These are phyloP conservation scores for Pinus albicaulis DNA, from an alignment of 75 land plant genomes.

Conservation along the genomic window DNA sequence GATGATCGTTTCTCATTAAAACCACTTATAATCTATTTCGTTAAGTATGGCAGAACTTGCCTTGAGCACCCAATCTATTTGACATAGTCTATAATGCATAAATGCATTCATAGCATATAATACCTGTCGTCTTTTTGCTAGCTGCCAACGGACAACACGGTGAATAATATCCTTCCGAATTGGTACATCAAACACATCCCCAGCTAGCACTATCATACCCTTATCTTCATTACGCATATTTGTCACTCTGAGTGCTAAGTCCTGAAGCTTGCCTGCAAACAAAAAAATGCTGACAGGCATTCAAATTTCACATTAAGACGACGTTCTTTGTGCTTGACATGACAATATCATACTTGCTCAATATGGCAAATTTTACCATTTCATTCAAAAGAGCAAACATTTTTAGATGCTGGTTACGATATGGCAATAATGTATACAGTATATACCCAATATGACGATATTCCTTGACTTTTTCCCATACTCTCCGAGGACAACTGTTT, in stretches of 20 bases:
- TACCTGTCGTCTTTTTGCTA: constrained; percentile 94
- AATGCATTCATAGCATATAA: neutral
- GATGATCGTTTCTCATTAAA: too few species aligned
- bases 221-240: constrained; percentile 88
- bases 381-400: too few species aligned
- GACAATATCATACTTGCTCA: neutral
- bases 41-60: too few species aligned
- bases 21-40: too few species aligned
- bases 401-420: too few species aligned
- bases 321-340: neutral
- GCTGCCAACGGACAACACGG: constrained; percentile 94
- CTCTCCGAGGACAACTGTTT: too few species aligned
- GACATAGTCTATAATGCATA: neutral
- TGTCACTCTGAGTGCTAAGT: constrained; percentile 72
- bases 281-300: neutral
- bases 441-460: too few species aligned
- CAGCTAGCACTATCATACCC: constrained; percentile 82
- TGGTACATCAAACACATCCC: constrained; percentile 98
- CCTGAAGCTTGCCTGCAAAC: constrained; percentile 58
- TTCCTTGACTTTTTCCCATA: too few species aligned
- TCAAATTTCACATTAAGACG: neutral
- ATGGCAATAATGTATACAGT: too few species aligned
- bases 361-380: neutral
- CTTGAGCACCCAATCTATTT: too few species aligned
- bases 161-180: constrained; percentile 93